These are phyloP conservation scores for Colletotrichum sp. DNA, from an alignment of 2,329 filamentous ascomycete species.

Conservation along the genomic window DNA sequence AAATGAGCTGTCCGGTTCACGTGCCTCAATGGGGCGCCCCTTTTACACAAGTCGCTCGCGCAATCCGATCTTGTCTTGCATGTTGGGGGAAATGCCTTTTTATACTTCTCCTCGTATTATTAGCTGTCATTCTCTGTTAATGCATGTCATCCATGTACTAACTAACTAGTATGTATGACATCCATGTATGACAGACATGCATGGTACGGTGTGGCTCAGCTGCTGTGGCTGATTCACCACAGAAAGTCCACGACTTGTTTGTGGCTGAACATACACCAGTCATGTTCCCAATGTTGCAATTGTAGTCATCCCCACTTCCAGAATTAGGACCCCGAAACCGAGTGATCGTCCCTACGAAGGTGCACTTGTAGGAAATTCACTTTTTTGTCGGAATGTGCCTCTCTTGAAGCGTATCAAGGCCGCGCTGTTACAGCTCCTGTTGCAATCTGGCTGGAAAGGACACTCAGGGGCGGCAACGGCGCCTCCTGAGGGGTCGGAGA, in stretches of 20 bases:
- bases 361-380: neutral
- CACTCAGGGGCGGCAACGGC: neutral
- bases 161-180: neutral
- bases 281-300: neutral
- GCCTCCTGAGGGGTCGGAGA: neutral
- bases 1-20: neutral
- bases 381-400: neutral
- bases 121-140: neutral
- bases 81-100: neutral
- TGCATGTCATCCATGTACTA: neutral
- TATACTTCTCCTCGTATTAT: neutral
- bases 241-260: neutral
- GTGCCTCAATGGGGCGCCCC: neutral
- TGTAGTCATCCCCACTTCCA: neutral
- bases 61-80: neutral
- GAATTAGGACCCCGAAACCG: neutral
- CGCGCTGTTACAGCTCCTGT: neutral
- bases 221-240: neutral
- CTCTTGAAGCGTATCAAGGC: neutral
- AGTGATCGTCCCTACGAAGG: neutral
- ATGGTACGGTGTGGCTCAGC: neutral
- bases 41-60: neutral
- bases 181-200: neutral
- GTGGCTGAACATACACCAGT: neutral
- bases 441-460: neutral